These are phyloP conservation scores for Meira nashicola DNA, from an alignment of 1,284 basidiomycete species.

Conservation along the genomic window DNA sequence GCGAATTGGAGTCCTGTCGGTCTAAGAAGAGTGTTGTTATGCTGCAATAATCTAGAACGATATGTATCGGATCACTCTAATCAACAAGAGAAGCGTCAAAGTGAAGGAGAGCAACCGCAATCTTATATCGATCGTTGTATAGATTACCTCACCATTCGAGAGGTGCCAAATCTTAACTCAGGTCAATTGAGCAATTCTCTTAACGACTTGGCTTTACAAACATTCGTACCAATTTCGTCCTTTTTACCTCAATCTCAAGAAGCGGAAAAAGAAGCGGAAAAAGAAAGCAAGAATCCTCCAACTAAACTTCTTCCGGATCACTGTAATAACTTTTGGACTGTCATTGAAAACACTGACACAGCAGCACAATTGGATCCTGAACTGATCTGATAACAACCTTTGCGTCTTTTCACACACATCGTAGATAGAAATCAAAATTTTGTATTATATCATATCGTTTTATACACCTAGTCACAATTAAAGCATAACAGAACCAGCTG, in stretches of 20 bases:
- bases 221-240: not conserved
- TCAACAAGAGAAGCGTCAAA: not conserved
- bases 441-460: not conserved
- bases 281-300: not conserved
- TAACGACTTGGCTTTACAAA: constrained; percentile 11
- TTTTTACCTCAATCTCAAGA: no score
- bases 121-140: no score
- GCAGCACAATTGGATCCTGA: not conserved
- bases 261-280: no score
- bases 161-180: no score
- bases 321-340: constrained; percentile 1
- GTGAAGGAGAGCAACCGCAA: not conserved
- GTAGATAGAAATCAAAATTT: no score
- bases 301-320: not conserved
- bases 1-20: constrained; percentile 19
- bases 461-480: not conserved
- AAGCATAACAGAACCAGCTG: not conserved
- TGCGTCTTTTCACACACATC: no score
- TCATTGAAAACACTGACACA: not conserved
- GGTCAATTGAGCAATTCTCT: not conserved
- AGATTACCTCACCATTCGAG: no score
- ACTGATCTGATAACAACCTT: not conserved
- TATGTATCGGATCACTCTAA: not conserved
- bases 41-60: constrained; percentile 18
- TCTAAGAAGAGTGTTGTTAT: constrained; percentile 12